phyloP scores from a whole-genome alignment of 306 rosid species.

The Cyamopsis tetragonoloba region DNA sequence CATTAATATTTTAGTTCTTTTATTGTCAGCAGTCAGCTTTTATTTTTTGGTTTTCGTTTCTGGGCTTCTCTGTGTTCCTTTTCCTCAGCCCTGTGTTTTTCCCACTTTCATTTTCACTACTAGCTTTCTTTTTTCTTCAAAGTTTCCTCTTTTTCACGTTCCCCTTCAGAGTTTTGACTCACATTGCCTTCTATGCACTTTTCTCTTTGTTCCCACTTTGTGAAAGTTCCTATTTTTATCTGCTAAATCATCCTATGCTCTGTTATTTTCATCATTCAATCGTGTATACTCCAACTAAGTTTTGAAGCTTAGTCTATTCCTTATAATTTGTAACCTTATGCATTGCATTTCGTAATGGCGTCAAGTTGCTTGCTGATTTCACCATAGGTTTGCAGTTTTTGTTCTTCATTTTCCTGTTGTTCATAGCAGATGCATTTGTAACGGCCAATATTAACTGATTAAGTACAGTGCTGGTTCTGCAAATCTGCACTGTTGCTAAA shows the following conservation, averaged over 20 bases:
- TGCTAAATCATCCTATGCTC: slow-evolving; percentile 1
- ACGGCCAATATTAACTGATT: neutral
- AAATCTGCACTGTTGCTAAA: slow-evolving; percentile 14
- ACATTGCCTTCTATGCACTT: slow-evolving; percentile 7
- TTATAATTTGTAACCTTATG: neutral
- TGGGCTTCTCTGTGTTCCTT: neutral
- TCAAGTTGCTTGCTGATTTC: neutral
- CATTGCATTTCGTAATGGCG: neutral
- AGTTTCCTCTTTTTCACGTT: slow-evolving; percentile 11
- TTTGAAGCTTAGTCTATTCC: neutral
- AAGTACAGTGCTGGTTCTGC: slow-evolving; percentile 13
- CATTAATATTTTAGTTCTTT: neutral
- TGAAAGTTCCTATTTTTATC: slow-evolving; percentile 2
- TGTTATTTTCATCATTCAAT: slow-evolving; percentile 1
- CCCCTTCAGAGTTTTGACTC: slow-evolving; percentile 35
- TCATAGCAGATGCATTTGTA: slow-evolving; percentile 3
- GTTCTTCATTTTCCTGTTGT: neutral
- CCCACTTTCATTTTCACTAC: neutral
- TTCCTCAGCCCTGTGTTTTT: neutral
- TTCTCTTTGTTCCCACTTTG: neutral
- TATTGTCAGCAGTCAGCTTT: neutral
- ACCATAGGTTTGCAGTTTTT: neutral
- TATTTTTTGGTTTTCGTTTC: too few species aligned
- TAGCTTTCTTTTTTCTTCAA: neutral
- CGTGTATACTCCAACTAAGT: neutral